Evolutionary conservation across 176 grass and related monocot genomes (phyloP).

Genomic region (Ananas comosus): DNA sequence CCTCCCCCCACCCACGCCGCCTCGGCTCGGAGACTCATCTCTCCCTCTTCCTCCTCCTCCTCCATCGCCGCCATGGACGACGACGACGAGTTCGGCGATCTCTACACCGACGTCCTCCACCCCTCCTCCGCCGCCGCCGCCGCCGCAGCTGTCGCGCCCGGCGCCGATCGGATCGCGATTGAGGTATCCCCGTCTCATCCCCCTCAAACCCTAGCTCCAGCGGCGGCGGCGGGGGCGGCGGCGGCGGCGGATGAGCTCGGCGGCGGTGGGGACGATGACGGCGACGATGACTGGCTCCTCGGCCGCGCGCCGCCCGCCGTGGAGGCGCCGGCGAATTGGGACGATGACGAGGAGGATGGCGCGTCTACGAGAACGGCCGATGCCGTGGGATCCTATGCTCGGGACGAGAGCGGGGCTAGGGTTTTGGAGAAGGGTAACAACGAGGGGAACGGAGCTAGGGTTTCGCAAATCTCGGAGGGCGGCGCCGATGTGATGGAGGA

Average conservation of each 20-base stretch:
- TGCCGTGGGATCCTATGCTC: not conserved
- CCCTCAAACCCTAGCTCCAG: slow-evolving; percentile 28
- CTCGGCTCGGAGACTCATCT: no score
- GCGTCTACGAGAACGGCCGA: not conserved
- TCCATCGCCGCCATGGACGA: slow-evolving; percentile 47
- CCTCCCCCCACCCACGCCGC: not conserved
- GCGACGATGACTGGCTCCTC: slow-evolving; percentile 69
- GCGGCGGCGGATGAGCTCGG: not conserved
- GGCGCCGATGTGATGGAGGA: not conserved
- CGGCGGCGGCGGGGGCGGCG: not conserved
- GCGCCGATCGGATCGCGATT: not conserved
- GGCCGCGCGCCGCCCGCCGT: slow-evolving; percentile 36
- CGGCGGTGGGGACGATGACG: slow-evolving; percentile 11
- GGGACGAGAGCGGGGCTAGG: slow-evolving; percentile 17
- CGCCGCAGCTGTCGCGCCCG: slow-evolving; percentile 5
- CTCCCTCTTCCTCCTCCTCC: not conserved
- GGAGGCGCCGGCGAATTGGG: slow-evolving; percentile 64
- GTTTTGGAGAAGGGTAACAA: slow-evolving; percentile 19
- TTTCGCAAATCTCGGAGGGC: slow-evolving; percentile 7
- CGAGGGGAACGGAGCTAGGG: not conserved
- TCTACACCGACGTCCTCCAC: slow-evolving; percentile 69
- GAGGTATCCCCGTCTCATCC: not conserved
- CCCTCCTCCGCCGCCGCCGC: slow-evolving; percentile 12
- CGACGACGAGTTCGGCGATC: slow-evolving; percentile 97
- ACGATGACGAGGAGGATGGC: slow-evolving; percentile 36